Evolutionary conservation across 768 basidiomycete species (phyloP), one percentile per base, ranked within the genome.

Genomic region (Rhodotorula babjevae): DNA sequence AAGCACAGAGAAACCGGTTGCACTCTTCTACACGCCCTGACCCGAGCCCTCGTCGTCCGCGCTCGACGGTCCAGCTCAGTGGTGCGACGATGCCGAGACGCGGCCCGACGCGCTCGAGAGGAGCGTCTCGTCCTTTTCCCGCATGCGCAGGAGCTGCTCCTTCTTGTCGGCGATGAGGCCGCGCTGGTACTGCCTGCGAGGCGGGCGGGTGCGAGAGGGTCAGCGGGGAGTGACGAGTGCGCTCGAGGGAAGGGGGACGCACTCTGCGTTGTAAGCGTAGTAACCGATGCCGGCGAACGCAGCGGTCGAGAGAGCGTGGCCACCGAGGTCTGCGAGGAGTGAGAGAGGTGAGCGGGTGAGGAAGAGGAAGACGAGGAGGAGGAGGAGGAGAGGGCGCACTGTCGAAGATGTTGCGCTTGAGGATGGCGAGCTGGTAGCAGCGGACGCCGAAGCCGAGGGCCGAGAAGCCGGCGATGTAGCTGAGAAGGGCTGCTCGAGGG

Each of bases 381-480:
- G 31, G 40, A 62, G n/a, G 61, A 42, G 7, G 12, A 15, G 19
- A 21, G 67, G 31, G 86, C 92, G 80, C 79, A 94, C 93, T 91
- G 59, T 87, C 85, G 81, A 90, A 86, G 71, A 93, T 85, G 79
- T 88, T 87, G 78, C 89, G 85, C 79, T 85, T 88, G 81, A 92
- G 89, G 78, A 96, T 89, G 65, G 89, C 89, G 33, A 96, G 87
- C 82, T 94, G 92, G 77, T 90, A 91, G 71, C 92, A 84, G 70
- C 93, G 86, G 29, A 89, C 87, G 31, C 88, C 88, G 69, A 96
- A 88, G 56, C 93, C 93, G 79, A 92, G 89, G 68, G 85, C 81
- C 6, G 90, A 89, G 82, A 91, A 91, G 55, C 90, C 90, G 79
- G 91, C 80, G 73, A 92, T 82, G 79, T 86, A 90, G 62, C 49